These are phyloP conservation scores for Apiotrichum porosum DNA, from an alignment of 1,284 basidiomycete genomes.

Conservation along the genomic window DNA sequence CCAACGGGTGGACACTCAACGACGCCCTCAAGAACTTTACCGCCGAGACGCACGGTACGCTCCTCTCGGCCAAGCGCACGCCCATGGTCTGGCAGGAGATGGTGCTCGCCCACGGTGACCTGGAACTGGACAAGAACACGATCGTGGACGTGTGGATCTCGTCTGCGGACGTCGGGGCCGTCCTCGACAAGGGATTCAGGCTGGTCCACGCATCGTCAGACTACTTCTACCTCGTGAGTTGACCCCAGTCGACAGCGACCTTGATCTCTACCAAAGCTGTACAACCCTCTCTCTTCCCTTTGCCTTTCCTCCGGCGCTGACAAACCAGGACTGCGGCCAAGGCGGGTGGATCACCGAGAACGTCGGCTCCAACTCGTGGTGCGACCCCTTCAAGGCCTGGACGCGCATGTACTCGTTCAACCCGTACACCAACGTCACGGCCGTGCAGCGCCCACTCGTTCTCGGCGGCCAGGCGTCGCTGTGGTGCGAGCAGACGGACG, in stretches of 20 bases:
- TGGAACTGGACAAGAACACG: slow-evolving; percentile 60
- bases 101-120: slow-evolving; percentile 61
- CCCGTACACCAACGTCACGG: slow-evolving; percentile 59
- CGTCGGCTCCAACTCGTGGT: slow-evolving; percentile 53
- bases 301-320: slow-evolving; percentile 22
- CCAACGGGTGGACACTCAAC: slow-evolving; percentile 56
- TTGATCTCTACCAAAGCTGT: background rate
- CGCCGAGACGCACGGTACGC: slow-evolving; percentile 53
- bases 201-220: slow-evolving; percentile 66
- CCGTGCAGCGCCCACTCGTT: slow-evolving; percentile 55
- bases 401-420: slow-evolving; percentile 62
- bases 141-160: slow-evolving; percentile 71
- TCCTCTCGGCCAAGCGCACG: slow-evolving; percentile 54
- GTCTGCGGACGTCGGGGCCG: slow-evolving; percentile 57
- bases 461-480: slow-evolving; percentile 64
- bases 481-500: slow-evolving; percentile 72
- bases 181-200: slow-evolving; percentile 59
- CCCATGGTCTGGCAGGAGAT: slow-evolving; percentile 65
- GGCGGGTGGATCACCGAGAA: slow-evolving; percentile 67
- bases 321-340: slow-evolving; percentile 60
- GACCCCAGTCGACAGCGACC: background rate
- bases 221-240: slow-evolving; percentile 66
- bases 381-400: slow-evolving; percentile 73
- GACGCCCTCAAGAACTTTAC: slow-evolving; percentile 64
- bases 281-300: background rate